Percentiles rank a stretch among this genome's conserved stretches.
These are phyloP conservation scores for Colletotrichum sublineola DNA, from an alignment of 2,329 filamentous ascomycete genomes.

Conservation along the genomic window DNA sequence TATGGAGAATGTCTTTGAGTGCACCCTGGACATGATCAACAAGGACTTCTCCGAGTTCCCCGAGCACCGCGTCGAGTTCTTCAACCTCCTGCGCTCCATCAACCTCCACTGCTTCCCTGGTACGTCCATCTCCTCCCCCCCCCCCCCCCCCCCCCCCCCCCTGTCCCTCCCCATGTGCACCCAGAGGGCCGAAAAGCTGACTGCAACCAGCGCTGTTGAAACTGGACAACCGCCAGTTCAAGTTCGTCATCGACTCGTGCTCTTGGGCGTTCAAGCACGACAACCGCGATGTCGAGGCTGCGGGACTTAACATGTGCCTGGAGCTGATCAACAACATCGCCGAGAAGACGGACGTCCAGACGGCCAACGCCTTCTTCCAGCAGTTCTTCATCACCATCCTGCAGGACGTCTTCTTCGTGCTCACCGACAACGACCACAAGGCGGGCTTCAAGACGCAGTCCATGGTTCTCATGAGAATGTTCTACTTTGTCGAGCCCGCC, in stretches of 20 bases:
- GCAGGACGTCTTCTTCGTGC: conserved; percentile 97
- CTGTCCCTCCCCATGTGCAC: not conserved
- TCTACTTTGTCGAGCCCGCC: conserved; percentile 89
- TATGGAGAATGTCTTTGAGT: conserved; percentile 99
- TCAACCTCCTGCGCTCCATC: conserved; percentile 95
- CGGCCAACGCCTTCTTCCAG: conserved; percentile 96
- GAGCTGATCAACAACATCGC: conserved; percentile 98
- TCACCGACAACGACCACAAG: conserved; percentile 98
- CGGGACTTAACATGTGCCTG: conserved; percentile 97
- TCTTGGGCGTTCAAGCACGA: conserved; percentile 99
- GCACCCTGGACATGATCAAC: conserved; percentile 99
- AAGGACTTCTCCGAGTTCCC: conserved; percentile 99
- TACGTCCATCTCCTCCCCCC: conserved; percentile 47
- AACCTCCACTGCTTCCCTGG: conserved; percentile 97
- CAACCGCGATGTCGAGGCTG: conserved; percentile 96
- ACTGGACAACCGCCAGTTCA: conserved; percentile 96
- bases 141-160: too few species aligned
- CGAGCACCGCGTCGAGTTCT: conserved; percentile 99
- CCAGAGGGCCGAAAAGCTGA: conserved; percentile 32
- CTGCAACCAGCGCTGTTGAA: conserved; percentile 80
- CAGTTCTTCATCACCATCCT: conserved; percentile 96
- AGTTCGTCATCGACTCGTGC: conserved; percentile 99
- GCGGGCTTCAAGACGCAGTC: conserved; percentile 99
- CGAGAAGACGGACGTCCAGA: conserved; percentile 82
- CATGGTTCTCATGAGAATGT: conserved; percentile 92